Base-by-base conservation (phyloP, 208 protist species). In the Trypanosoma mega region DNA sequence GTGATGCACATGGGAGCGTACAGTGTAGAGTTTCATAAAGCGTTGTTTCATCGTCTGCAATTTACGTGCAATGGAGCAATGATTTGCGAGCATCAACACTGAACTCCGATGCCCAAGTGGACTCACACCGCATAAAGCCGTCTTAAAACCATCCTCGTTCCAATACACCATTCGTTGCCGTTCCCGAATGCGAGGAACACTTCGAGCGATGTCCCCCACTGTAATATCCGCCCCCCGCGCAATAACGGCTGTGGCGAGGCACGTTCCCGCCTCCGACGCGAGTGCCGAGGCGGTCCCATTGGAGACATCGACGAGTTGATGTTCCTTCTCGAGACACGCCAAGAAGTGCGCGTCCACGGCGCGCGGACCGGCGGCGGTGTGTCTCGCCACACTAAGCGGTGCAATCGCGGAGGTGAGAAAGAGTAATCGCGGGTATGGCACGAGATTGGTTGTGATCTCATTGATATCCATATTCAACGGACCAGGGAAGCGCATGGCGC, bases 141-240 rank as follows among this genome's bases (percentile, higher is more conserved):
- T 94, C 76, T 99, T 99, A 81, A 98, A 98, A 27, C 94, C 96
- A 50, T 99, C 97, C 36, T 87, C 79, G 66, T 98, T 99, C 97
- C 97, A 99, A 66, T 96, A 87, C 1, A 87, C 78, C 68, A 98
- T 80, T 51, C 69, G 54, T 50, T 98, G 76, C 49, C 82, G 67
- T 31, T 74, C 62, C 23, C 80, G 81, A 50, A 98, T 71, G n/a
- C 81, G 59, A 3, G 63, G 75, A 14, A 98, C 88, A 56, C 94
- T 98, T 43, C 93, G 80, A 26, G 83, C 82, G 8, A 98, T 65
- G 70, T 98, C 96, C 14, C 94, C 97, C 1, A 98, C 84, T 21
- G 90, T 88, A 29, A 96, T 93, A 64, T 98, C 81, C 24, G 85
- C 82, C 5, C 96, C 94, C 18, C 96, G 85, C 14, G 97, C 85